Base-by-base conservation (phyloP, 2,329 filamentous ascomycete species). In the Lasiodiplodia citricola region DNA sequence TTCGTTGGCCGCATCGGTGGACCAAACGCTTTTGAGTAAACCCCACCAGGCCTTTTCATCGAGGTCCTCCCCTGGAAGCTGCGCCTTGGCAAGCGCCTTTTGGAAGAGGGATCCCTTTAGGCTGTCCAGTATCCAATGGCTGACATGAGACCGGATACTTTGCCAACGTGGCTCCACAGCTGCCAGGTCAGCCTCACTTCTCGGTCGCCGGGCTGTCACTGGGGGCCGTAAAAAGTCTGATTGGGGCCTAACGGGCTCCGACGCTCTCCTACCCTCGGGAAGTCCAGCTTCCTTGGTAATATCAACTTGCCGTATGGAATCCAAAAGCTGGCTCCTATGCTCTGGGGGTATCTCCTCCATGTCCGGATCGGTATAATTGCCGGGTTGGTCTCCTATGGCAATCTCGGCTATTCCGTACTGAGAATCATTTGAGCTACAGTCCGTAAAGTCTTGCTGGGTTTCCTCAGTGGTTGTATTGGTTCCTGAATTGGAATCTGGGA, bases 31-130 rank as follows among this genome's bases (percentile, higher is more conserved):
- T n/a, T 56, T 44, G 31, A 66, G 16, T 13, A 44, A 10, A 10
- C 21, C 47, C 63, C 63, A 66, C 63, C 63, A 66, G 8, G 31
- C 55, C 21, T 28, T 44, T 13, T 56, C 25, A 6, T 56, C 50
- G 3, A 66, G 54, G 16, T 47, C 16, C n/a, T 55, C 21, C 8
- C 5, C 10, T 7, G 2, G 2, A 4, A 56, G 31, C 28, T 44
- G 63, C n/a, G 63, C 47, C 14, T 28, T 65, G 3, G 63, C 63
- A 11, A 66, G 14, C 5, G 51, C 50, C n/a, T 66, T 66, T 13
- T 66, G 14, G 18, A 66, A 3, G 3, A 16, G 7, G 1, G 63
- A 66, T 2, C 18, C 63, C 14, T 56, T 25, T 11, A 66, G 63
- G 2, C 35, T n/a, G 5, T 56, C 51, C 23, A 55, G 5, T 5